These are phyloP conservation scores for Pulveroboletus sp. DNA, from an alignment of 768 basidiomycete species.

Conservation along the genomic window DNA sequence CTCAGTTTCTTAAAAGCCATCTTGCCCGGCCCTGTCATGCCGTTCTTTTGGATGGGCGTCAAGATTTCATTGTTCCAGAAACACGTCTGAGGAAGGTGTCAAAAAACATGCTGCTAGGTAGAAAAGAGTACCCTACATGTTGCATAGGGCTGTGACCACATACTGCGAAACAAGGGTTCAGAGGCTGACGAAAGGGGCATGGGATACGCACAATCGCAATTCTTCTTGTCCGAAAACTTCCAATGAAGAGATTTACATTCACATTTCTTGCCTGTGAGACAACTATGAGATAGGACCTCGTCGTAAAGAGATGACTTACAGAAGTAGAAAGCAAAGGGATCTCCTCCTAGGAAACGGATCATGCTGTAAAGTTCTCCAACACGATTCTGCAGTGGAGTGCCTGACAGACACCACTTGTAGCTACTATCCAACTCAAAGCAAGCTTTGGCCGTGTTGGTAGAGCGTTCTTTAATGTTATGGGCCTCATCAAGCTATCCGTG, in stretches of 20 bases:
- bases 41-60: constrained; percentile 92
- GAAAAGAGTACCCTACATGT: constrained; percentile 46
- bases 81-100: constrained; percentile 60
- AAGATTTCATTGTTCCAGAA: constrained; percentile 98
- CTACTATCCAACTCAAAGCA: constrained; percentile 82
- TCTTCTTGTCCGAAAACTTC: constrained; percentile 80
- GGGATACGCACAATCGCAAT: constrained; percentile 69
- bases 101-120: background rate
- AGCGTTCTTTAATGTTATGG: constrained; percentile 96
- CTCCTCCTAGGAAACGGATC: constrained; percentile 88
- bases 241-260: constrained; percentile 95
- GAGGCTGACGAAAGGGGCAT: background rate
- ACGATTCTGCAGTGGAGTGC: constrained; percentile 94
- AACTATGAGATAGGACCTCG: background rate
- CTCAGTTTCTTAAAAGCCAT: constrained; percentile 90
- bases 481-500: constrained; percentile 83
- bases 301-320: constrained; percentile 46
- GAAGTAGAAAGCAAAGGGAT: constrained; percentile 90
- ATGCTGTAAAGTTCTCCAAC: constrained; percentile 99
- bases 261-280: constrained; percentile 71
- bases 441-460: constrained; percentile 96
- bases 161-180: constrained; percentile 40
- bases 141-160: constrained; percentile 87
- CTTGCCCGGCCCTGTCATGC: constrained; percentile 76
- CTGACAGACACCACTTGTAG: constrained; percentile 93